A percentile compares a stretch with the other conserved stretches of the same genome.
Conservation (phyloP, 1,284 basidiomycete genomes). For the Afroboletus lepidellus region DNA sequence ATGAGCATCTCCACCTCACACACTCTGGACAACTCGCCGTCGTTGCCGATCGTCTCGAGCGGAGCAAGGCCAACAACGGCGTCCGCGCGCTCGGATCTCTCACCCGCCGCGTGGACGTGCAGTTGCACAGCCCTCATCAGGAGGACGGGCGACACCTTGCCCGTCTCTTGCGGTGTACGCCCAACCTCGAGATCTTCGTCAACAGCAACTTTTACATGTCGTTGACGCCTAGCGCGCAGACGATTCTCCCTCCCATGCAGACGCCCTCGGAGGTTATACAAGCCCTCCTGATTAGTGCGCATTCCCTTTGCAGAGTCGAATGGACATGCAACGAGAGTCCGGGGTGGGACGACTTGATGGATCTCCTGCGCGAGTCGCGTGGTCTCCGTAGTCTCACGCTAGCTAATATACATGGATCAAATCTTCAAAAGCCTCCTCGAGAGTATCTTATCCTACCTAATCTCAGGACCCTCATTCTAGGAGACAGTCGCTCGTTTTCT, state of each 20-base stretch:
- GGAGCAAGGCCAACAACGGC: conserved; percentile 17
- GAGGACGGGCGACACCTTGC: conserved; percentile 25
- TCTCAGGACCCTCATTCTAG: conserved; percentile 41
- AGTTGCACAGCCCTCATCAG: conserved; percentile 34
- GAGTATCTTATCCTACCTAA: conserved; percentile 35
- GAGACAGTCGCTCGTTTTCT: conserved; percentile 39
- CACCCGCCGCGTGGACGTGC: conserved; percentile 41
- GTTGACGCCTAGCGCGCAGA: conserved; percentile 18
- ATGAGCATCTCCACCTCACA: conserved; percentile 41
- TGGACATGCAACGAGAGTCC: conserved; percentile 35
- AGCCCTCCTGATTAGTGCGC: conserved; percentile 23
- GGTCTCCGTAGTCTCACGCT: conserved; percentile 35
- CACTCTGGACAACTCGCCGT: conserved; percentile 33
- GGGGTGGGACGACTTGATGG: conserved; percentile 28
- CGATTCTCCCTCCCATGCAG: conserved; percentile 24
- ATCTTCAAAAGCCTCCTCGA: conserved; percentile 15
- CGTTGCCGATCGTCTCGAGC: conserved; percentile 36
- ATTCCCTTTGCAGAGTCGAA: conserved; percentile 30
- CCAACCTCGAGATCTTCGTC: conserved; percentile 39
- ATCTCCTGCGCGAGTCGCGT: conserved; percentile 21
- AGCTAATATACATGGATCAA: conserved; percentile 35
- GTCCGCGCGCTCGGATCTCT: conserved; percentile 35
- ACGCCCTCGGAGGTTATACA: conserved; percentile 25
- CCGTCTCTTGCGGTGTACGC: conserved; percentile 38
- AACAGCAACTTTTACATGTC: conserved; percentile 33